Evolutionary conservation across 202 grass and related monocot genomes (phyloP).

Genomic region (Panicum hallii): DNA sequence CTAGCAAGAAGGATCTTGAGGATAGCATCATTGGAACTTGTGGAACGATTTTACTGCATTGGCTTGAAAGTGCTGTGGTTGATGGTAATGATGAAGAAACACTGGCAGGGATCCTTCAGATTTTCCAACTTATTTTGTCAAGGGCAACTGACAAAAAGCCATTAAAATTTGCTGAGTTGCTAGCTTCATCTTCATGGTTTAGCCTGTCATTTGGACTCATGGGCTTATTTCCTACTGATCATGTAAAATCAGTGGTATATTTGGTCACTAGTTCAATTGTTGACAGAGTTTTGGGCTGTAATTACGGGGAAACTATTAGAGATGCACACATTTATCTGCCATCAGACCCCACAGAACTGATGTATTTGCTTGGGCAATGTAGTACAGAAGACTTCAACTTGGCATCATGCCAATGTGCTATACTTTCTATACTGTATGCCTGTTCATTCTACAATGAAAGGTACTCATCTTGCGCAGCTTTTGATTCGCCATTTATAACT

Average conservation of each 20-base stretch:
- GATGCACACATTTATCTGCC: conserved; percentile 79
- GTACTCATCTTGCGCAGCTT: conserved; percentile 43
- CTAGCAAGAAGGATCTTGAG: conserved; percentile 61
- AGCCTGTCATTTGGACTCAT: conserved; percentile 85
- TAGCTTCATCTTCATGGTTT: conserved; percentile 85
- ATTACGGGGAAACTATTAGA: conserved; percentile 81
- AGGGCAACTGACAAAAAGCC: conserved; percentile 56
- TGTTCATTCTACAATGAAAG: conserved; percentile 84
- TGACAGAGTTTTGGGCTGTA: conserved; percentile 71
- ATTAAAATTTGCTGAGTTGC: conserved; percentile 64
- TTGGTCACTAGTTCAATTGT: conserved; percentile 70
- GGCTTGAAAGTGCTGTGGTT: conserved; percentile 64
- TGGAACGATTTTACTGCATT: conserved; percentile 72
- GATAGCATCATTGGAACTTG: conserved; percentile 72
- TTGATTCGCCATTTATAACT: conserved; percentile 8
- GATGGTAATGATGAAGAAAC: conserved; percentile 74
- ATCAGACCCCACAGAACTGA: conserved; percentile 78
- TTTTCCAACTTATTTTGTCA: conserved; percentile 86
- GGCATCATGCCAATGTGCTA: conserved; percentile 77
- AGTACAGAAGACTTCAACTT: conserved; percentile 74
- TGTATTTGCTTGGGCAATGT: conserved; percentile 79
- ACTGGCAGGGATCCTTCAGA: conserved; percentile 72
- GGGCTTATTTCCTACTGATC: conserved; percentile 78
- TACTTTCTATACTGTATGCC: conserved; percentile 80
- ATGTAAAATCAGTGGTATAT: conserved; percentile 83